Conservation (phyloP, 176 grass and related monocot species). For the Aegilops umbellulata region DNA sequence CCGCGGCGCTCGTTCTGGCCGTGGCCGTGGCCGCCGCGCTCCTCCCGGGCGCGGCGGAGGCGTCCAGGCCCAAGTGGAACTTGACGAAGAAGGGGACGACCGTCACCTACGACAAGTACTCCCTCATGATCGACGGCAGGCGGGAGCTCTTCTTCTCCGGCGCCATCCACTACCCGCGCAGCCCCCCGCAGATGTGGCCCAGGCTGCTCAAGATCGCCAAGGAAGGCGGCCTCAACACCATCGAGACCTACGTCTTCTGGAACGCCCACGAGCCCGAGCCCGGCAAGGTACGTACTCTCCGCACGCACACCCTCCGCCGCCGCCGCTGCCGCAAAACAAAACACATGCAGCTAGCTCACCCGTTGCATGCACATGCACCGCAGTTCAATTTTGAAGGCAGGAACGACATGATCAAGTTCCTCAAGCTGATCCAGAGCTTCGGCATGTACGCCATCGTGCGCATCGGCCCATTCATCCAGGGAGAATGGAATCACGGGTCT, state of each 20-base stretch:
- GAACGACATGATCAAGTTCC: conserved; percentile 56
- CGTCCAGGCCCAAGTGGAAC: conserved; percentile 6
- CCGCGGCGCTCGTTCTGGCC: conserved; percentile 6
- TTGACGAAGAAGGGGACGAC: conserved; percentile 33
- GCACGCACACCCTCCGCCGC: no score
- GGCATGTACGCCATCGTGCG: conserved; percentile 63
- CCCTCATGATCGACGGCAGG: conserved; percentile 68
- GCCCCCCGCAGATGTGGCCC: conserved; percentile 80
- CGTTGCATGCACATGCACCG: no score
- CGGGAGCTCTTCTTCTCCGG: conserved; percentile 89
- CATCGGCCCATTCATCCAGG: conserved; percentile 79
- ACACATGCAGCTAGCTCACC: no score
- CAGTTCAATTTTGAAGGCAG: conserved; percentile 80
- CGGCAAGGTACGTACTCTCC: conserved; percentile 48
- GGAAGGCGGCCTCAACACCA: conserved; percentile 76
- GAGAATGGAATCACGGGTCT: conserved; percentile 92
- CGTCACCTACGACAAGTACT: conserved; percentile 63
- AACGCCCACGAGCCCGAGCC: conserved; percentile 75
- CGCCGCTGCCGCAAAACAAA: no score
- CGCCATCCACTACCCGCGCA: conserved; percentile 88
- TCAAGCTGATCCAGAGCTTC: conserved; percentile 55
- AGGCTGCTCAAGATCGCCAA: conserved; percentile 55
- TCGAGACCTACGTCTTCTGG: conserved; percentile 92
- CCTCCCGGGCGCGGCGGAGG: background rate
- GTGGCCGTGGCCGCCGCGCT: conserved; percentile 7